Percentiles rank a stretch among this genome's conserved stretches.
phyloP scores from a whole-genome alignment of 768 basidiomycete genomes.

The Trametes punicea region DNA sequence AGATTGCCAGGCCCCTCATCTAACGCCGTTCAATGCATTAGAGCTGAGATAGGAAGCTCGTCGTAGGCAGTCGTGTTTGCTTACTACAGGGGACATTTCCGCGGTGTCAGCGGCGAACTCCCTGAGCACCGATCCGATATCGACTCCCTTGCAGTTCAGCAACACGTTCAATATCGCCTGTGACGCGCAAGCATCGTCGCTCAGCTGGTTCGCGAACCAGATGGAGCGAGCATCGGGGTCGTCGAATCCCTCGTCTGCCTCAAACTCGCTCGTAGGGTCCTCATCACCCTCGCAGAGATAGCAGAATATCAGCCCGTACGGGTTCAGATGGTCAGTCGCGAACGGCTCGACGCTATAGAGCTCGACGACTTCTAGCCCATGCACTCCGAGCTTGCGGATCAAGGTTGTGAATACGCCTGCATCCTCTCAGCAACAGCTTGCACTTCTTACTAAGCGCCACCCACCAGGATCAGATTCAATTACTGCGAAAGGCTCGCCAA shows the following conservation, averaged over 20 bases:
- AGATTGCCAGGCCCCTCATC: conserved; percentile 65
- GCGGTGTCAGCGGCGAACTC: conserved; percentile 49
- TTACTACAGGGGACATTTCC: conserved; percentile 55
- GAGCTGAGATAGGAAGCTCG: neutral
- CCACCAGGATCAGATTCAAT: conserved; percentile 46
- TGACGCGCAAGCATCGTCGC: conserved; percentile 62
- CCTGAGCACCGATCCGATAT: conserved; percentile 44
- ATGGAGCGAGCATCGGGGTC: conserved; percentile 54
- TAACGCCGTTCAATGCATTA: conserved; percentile 23
- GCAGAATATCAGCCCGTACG: conserved; percentile 61
- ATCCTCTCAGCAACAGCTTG: neutral
- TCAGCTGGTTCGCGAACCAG: conserved; percentile 70
- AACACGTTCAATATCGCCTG: conserved; percentile 59
- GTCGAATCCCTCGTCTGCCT: conserved; percentile 21
- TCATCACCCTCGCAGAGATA: conserved; percentile 52
- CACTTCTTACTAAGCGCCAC: neutral
- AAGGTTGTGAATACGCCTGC: conserved; percentile 59
- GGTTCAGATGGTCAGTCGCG: conserved; percentile 57
- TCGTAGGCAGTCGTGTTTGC: conserved; percentile 22
- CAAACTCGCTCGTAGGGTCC: conserved; percentile 18
- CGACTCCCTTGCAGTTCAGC: conserved; percentile 51
- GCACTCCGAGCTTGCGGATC: conserved; percentile 50
- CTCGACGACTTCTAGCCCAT: conserved; percentile 52
- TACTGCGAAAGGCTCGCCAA: conserved; percentile 62
- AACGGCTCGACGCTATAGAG: conserved; percentile 62